Conservation (phyloP, 2,329 filamentous ascomycete species). For the Ophiobolus disseminans region DNA sequence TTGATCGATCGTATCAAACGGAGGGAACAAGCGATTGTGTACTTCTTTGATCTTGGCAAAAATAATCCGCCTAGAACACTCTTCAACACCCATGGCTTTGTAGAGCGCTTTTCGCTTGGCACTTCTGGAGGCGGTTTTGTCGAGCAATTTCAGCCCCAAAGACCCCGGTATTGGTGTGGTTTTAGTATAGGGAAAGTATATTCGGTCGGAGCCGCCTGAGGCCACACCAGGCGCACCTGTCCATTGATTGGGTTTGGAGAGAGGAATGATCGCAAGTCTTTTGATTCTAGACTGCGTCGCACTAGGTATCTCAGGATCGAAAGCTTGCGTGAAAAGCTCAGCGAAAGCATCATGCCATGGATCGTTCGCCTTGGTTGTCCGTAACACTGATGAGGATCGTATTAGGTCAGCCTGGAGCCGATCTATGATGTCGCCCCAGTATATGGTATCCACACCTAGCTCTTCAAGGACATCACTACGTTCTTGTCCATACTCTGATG, state of each 20-base stretch:
- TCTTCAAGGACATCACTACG: constrained; percentile 2
- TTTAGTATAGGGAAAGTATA: constrained; percentile 23
- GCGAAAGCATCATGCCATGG: constrained; percentile 25
- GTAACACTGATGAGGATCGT: constrained; percentile 2
- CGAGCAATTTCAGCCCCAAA: constrained; percentile 15
- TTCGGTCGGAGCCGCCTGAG: constrained; percentile 1
- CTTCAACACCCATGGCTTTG: constrained; percentile 20
- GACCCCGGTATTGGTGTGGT: constrained; percentile 14
- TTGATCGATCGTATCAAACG: constrained; percentile 1
- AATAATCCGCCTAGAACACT: constrained; percentile 16
- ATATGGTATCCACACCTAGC: constrained; percentile 6
- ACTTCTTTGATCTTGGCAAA: constrained; percentile 13
- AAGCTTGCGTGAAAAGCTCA: not conserved
- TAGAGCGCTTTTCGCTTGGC: constrained; percentile 15
- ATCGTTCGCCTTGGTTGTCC: constrained; percentile 4
- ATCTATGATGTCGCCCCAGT: constrained; percentile 2
- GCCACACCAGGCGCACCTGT: constrained; percentile 12
- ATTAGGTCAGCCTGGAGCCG: constrained; percentile 16
- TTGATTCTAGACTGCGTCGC: constrained; percentile 1
- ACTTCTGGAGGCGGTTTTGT: constrained; percentile 9
- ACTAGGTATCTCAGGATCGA: not conserved
- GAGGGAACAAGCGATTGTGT: not conserved
- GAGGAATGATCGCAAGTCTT: constrained; percentile 21
- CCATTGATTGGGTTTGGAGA: constrained; percentile 14
- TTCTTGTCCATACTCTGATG: constrained; percentile 13